phyloP scores from a whole-genome alignment of 179 eudicot genomes.

The Actinidia chinensis region DNA sequence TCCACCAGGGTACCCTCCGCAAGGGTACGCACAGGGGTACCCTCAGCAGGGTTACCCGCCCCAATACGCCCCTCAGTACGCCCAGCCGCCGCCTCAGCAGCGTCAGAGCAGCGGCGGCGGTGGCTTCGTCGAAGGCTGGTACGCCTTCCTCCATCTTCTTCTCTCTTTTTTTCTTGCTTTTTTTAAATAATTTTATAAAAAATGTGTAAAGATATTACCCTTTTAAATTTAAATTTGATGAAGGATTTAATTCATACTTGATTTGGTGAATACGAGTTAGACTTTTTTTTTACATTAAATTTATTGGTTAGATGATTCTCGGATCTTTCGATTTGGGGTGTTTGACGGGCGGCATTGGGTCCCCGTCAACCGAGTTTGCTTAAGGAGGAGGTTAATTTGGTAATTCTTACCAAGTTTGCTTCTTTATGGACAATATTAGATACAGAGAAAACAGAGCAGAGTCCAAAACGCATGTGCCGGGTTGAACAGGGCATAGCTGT shows the following conservation, averaged over 20 bases:
- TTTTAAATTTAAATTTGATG: no score
- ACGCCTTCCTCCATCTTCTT: slow-evolving; percentile 12
- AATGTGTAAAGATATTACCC: no score
- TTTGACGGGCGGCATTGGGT: not conserved
- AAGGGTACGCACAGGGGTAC: slow-evolving; percentile 32
- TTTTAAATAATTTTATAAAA: not conserved
- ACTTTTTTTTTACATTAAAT: no score
- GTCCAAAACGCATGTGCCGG: no score
- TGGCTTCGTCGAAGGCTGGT: slow-evolving; percentile 69
- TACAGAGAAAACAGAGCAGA: no score
- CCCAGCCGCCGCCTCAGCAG: slow-evolving; percentile 56
- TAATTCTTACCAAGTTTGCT: no score
- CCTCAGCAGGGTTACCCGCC: slow-evolving; percentile 56
- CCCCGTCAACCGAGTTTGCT: no score
- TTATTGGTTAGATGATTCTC: not conserved
- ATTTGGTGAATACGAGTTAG: no score
- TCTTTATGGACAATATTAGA: no score
- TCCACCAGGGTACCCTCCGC: slow-evolving; percentile 61
- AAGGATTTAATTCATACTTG: no score
- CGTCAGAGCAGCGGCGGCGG: slow-evolving; percentile 21
- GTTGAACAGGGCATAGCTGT: no score
- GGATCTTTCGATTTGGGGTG: not conserved
- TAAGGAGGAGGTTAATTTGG: no score
- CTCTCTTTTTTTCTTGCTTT: not conserved
- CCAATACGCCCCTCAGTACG: slow-evolving; percentile 61